Evolutionary conservation across 2,329 filamentous ascomycete species (phyloP).

Genomic region (Penicillium corylophilum): DNA sequence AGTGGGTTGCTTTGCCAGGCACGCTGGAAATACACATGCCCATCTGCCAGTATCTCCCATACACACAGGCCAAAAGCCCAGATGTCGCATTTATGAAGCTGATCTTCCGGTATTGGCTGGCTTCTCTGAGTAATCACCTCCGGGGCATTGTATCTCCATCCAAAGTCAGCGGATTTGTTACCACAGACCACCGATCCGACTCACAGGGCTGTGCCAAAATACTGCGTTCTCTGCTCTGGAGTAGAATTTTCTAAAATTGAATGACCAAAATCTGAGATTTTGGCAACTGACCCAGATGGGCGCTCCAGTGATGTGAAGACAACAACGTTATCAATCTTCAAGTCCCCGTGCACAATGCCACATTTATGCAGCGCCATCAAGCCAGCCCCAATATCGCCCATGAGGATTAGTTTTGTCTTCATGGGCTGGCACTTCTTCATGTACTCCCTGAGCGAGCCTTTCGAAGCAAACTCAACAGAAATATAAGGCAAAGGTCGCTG

Average conservation of each 20-base stretch:
- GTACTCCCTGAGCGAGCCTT: slow-evolving; percentile 16
- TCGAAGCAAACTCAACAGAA: slow-evolving; percentile 24
- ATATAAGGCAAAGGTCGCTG: slow-evolving; percentile 20
- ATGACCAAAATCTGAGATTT: slow-evolving; percentile 27
- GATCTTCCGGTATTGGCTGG: slow-evolving; percentile 7
- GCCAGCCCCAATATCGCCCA: slow-evolving; percentile 27
- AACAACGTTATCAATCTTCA: slow-evolving; percentile 31
- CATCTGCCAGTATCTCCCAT: slow-evolving; percentile 15
- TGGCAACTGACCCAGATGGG: slow-evolving; percentile 19
- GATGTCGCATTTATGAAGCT: slow-evolving; percentile 19
- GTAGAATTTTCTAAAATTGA: slow-evolving; percentile 16
- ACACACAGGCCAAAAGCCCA: slow-evolving; percentile 18
- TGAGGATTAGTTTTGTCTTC: slow-evolving; percentile 15
- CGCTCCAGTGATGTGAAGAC: slow-evolving; percentile 19
- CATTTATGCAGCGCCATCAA: slow-evolving; percentile 28
- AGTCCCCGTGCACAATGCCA: slow-evolving; percentile 31
- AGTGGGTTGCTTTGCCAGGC: slow-evolving; percentile 1
- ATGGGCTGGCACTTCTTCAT: slow-evolving; percentile 8
- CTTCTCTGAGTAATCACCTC: slow-evolving; percentile 9
- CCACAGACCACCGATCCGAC: not conserved
- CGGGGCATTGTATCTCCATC: slow-evolving; percentile 15
- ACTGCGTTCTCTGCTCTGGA: slow-evolving; percentile 2
- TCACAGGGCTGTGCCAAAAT: slow-evolving; percentile 13
- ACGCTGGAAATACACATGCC: slow-evolving; percentile 6
- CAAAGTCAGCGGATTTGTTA: not conserved